These are phyloP conservation scores for Sabuloglossum arenarium DNA, from an alignment of 495 filamentous ascomycete species.

Conservation along the genomic window DNA sequence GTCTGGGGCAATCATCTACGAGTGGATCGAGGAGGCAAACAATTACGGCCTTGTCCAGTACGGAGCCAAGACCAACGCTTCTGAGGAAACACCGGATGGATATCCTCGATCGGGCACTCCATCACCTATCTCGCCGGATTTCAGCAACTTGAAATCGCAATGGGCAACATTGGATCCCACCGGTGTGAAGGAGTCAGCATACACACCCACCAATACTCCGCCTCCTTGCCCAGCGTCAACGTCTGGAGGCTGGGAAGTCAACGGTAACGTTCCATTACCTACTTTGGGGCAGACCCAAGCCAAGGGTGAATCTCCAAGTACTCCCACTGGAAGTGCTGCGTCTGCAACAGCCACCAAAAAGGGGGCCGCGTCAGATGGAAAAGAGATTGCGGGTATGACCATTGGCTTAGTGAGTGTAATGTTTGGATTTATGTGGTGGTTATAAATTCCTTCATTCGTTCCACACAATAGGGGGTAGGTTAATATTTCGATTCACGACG, in stretches of 20 bases:
- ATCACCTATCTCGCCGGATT: constrained; percentile 54
- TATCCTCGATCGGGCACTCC: constrained; percentile 53
- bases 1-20: constrained; percentile 73
- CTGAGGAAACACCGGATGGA: constrained; percentile 35
- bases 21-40: constrained; percentile 78
- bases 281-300: constrained; percentile 32
- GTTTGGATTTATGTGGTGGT: constrained; percentile 9
- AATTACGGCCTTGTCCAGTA: constrained; percentile 73
- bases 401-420: constrained; percentile 5
- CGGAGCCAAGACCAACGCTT: constrained; percentile 30
- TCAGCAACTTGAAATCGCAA: constrained; percentile 49
- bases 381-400: constrained; percentile 6
- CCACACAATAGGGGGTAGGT: not conserved
- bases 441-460: not conserved
- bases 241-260: constrained; percentile 44
- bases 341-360: constrained; percentile 5
- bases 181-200: constrained; percentile 40
- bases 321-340: not conserved
- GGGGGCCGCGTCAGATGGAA: constrained; percentile 4
- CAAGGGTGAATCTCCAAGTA: not conserved
- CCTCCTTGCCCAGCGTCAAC: constrained; percentile 54
- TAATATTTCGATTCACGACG: not conserved
- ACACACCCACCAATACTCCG: constrained; percentile 38
- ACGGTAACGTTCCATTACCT: constrained; percentile 45
- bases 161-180: constrained; percentile 56